Conservation (phyloP, 805 yeast species). For the Sungouiella blattae region DNA sequence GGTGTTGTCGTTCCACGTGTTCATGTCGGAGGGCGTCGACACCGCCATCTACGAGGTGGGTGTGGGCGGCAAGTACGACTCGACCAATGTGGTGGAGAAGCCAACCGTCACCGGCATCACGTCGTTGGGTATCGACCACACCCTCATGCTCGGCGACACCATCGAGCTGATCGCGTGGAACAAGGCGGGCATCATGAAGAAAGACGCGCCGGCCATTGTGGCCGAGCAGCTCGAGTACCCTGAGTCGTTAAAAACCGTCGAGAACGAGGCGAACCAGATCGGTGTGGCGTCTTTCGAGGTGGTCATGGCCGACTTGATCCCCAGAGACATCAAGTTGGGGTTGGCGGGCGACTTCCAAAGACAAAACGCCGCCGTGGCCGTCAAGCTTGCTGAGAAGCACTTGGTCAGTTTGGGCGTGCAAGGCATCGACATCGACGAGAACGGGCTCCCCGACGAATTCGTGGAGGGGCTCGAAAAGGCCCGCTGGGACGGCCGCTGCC, state of each 20-base stretch:
- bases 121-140: constrained; percentile 89
- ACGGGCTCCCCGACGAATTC: constrained; percentile 47
- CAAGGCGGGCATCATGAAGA: constrained; percentile 88
- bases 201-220: constrained; percentile 63
- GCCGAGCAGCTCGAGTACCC: constrained; percentile 50
- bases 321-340: constrained; percentile 53
- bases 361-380: constrained; percentile 84
- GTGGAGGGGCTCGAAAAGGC: constrained; percentile 61
- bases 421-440: constrained; percentile 18
- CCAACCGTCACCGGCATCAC: constrained; percentile 88
- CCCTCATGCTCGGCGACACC: constrained; percentile 80
- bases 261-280: constrained; percentile 67
- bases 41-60: constrained; percentile 97
- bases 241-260: constrained; percentile 52
- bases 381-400: constrained; percentile 62
- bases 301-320: constrained; percentile 45
- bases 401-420: constrained; percentile 46
- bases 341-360: constrained; percentile 82
- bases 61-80: constrained; percentile 95
- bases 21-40: constrained; percentile 83
- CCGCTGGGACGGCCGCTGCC: constrained; percentile 96
- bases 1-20: constrained; percentile 84
- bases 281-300: constrained; percentile 42
- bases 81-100: constrained; percentile 79
- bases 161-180: constrained; percentile 92